phyloP scores from a whole-genome alignment of 768 basidiomycete species.

The Suillus clintonianus region DNA sequence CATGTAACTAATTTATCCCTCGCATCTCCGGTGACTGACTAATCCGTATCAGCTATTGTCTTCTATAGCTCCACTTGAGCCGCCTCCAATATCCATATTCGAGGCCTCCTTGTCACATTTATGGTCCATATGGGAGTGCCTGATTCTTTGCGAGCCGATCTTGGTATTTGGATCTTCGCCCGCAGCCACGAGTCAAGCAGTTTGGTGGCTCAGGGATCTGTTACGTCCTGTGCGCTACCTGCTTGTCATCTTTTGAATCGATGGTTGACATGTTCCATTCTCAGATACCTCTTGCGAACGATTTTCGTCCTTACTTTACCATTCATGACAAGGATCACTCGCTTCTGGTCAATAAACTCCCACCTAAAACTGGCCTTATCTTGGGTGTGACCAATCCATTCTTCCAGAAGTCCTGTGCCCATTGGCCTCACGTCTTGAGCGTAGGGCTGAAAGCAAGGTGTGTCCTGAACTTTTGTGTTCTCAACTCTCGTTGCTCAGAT shows the following conservation, averaged over 20 bases:
- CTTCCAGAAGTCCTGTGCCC: conserved; percentile 73
- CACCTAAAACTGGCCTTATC: conserved; percentile 75
- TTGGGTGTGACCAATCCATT: conserved; percentile 90
- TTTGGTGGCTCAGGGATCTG: conserved; percentile 92
- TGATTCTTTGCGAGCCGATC: conserved; percentile 88
- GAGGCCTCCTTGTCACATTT: conserved; percentile 66
- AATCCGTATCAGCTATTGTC: conserved; percentile 60
- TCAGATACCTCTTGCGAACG: conserved; percentile 80
- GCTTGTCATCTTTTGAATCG: background rate
- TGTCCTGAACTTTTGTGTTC: conserved; percentile 16
- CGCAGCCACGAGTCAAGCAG: conserved; percentile 78
- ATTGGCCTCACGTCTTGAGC: conserved; percentile 86
- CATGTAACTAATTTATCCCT: conserved; percentile 41
- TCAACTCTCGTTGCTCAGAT: background rate
- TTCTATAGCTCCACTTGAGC: conserved; percentile 57
- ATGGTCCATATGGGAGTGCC: conserved; percentile 93
- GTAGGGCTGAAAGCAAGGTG: conserved; percentile 56
- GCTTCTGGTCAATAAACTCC: conserved; percentile 74
- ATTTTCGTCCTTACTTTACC: conserved; percentile 93
- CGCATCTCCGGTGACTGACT: background rate
- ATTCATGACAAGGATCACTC: conserved; percentile 90
- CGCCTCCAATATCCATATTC: conserved; percentile 60
- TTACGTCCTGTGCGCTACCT: conserved; percentile 66
- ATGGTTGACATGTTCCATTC: background rate
- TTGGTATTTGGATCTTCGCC: conserved; percentile 81